phyloP scores from a whole-genome alignment of 2,329 filamentous ascomycete species.

The Colletotrichum salicis region DNA sequence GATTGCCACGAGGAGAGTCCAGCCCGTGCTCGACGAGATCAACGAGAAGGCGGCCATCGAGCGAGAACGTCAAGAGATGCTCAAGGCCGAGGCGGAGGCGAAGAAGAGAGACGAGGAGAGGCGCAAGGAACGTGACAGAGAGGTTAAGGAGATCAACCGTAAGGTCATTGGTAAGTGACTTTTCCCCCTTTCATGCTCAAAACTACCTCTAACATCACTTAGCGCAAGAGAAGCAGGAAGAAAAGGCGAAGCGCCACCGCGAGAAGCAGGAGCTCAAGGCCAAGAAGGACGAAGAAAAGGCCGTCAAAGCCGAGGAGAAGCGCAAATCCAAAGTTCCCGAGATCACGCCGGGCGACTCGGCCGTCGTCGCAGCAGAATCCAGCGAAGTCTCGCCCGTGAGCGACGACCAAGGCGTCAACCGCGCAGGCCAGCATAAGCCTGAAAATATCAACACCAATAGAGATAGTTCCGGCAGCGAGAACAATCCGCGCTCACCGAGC shows the following conservation, averaged over 20 bases:
- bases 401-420: neutral
- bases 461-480: slow-evolving; percentile 8
- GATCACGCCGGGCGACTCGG: slow-evolving; percentile 21
- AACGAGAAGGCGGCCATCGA: slow-evolving; percentile 80
- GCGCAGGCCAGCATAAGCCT: slow-evolving; percentile 27
- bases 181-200: neutral
- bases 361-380: neutral
- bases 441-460: slow-evolving; percentile 36
- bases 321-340: slow-evolving; percentile 52
- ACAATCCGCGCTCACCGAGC: slow-evolving; percentile 34
- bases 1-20: slow-evolving; percentile 80
- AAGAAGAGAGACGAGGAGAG: slow-evolving; percentile 68
- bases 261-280: slow-evolving; percentile 60
- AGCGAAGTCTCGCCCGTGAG: neutral
- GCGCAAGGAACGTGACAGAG: slow-evolving; percentile 62
- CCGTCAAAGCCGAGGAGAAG: slow-evolving; percentile 64
- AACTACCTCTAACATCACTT: neutral
- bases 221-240: slow-evolving; percentile 62
- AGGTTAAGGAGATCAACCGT: slow-evolving; percentile 63
- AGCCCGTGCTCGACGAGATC: slow-evolving; percentile 88
- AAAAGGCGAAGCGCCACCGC: slow-evolving; percentile 56
- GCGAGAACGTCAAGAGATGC: slow-evolving; percentile 72
- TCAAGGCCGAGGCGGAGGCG: slow-evolving; percentile 72
- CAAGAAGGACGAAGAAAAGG: slow-evolving; percentile 63
- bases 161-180: slow-evolving; percentile 68